Evolutionary conservation across 1,284 basidiomycete species (phyloP), one percentile per base, ranked within the genome.

Genomic region (Ceraceosorus guamensis): DNA sequence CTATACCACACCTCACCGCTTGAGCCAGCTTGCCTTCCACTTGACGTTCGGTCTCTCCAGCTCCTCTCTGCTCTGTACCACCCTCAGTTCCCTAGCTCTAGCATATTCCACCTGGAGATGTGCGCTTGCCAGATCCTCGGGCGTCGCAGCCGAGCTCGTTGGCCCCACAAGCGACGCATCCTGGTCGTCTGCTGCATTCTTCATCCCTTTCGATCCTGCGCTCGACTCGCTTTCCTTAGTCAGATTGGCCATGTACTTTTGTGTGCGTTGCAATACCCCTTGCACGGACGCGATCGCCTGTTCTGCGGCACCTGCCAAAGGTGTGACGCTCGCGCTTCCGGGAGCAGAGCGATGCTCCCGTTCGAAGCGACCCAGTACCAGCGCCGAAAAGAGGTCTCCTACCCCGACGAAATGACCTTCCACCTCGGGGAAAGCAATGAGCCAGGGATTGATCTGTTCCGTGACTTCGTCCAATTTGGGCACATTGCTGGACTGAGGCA

Each of bases 361-460:
- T n/a, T 41, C 37, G 76, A 86, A 96, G 67, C 92, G 86, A 0
- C 85, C 93, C 0, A 95, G 80, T 14, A 92, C 84, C 53, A 98
- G 83, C 0, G 95, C 89, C 2, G 92, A 91, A 79, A 99, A 98
- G 52, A 97, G 83, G 75, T 99, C 93, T 11, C 93, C 95, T 2
- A 96, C 92, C 31, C 93, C 95, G 8, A 89, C 88, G 76, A 93
- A 98, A 79, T 96, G 95, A 7, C 91, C 91, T 18, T 87, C 84
- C 31, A 96, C 82, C 45, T 87, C 83, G 0, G 88, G 87, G 8
- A 97, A 84, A 83, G 0, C 85, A 83, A 76, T 87, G 82, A 16
- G 92, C 81, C 80, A 75, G 4, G 70, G 65, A 3, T 70, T 33
- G 46, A 65, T 49, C 61, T 50, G 16, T 7, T 60, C 61, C 53